A percentile compares a stretch with the other conserved stretches of the same genome.
phyloP scores from a whole-genome alignment of 768 basidiomycete species.

The Mycena latifolia region DNA sequence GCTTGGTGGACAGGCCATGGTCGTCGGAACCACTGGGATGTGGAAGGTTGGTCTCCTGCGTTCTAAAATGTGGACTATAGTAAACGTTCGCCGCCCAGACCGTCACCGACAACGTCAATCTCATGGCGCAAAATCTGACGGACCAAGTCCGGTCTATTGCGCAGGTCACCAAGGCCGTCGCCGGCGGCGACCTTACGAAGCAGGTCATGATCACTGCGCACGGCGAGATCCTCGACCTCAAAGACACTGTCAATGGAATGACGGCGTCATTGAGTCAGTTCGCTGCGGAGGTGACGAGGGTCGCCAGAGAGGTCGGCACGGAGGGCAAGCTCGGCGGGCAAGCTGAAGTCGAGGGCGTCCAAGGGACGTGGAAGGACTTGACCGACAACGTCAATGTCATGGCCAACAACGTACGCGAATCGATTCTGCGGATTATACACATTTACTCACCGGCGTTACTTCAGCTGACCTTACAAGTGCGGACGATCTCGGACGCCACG shows the following conservation, averaged over 20 bases:
- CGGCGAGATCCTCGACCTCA: conserved; percentile 91
- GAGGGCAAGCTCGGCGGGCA: conserved; percentile 96
- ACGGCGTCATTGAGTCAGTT: conserved; percentile 89
- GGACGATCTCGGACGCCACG: conserved; percentile 93
- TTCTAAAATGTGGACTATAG: not conserved
- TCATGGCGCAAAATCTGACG: conserved; percentile 92
- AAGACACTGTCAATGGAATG: conserved; percentile 97
- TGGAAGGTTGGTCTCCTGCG: conserved; percentile 75
- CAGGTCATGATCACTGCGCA: conserved; percentile 93
- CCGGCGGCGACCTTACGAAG: conserved; percentile 92
- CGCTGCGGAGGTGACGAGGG: conserved; percentile 84
- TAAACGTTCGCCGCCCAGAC: conserved; percentile 45
- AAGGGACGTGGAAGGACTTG: conserved; percentile 97
- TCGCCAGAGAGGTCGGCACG: conserved; percentile 97
- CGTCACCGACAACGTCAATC: conserved; percentile 85
- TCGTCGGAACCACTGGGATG: conserved; percentile 79
- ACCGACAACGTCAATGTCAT: conserved; percentile 97
- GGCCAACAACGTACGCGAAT: conserved; percentile 82
- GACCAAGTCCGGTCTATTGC: conserved; percentile 91
- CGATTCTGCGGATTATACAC: not conserved
- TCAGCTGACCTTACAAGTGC: conserved; percentile 92
- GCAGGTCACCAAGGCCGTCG: conserved; percentile 95
- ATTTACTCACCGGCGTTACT: conserved; percentile 9
- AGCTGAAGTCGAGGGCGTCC: conserved; percentile 92
- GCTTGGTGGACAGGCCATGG: conserved; percentile 89